Conservation (phyloP, 495 filamentous ascomycete genomes). For the Podospora bellae-mahoneyi region DNA sequence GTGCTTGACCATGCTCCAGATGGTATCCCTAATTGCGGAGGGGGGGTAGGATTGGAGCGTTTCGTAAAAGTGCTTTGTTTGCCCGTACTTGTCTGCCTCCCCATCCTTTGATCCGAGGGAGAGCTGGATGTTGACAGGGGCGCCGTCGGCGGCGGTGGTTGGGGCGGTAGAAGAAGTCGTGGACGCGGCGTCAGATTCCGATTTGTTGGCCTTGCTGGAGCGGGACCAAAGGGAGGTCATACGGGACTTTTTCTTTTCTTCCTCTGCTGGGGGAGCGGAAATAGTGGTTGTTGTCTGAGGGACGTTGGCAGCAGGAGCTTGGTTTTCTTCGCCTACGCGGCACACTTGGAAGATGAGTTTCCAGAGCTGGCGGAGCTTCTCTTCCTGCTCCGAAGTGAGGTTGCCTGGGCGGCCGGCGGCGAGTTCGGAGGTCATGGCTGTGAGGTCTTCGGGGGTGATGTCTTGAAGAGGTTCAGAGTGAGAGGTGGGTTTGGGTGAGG, state of each 20-base stretch:
- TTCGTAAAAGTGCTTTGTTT: slow-evolving; percentile 79
- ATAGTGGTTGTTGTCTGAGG: slow-evolving; percentile 20
- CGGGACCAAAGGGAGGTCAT: slow-evolving; percentile 60
- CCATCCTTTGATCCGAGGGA: slow-evolving; percentile 34
- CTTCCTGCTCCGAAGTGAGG: slow-evolving; percentile 83
- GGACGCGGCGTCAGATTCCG: slow-evolving; percentile 36
- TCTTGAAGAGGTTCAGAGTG: background rate
- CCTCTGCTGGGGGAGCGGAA: slow-evolving; percentile 17
- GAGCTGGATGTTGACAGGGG: slow-evolving; percentile 25
- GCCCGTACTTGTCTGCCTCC: slow-evolving; percentile 90
- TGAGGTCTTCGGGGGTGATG: slow-evolving; percentile 8
- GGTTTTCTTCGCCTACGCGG: slow-evolving; percentile 51
- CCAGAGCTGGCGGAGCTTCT: slow-evolving; percentile 88
- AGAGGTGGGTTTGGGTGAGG: background rate
- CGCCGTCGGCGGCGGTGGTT: slow-evolving; percentile 2
- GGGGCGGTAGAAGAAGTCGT: slow-evolving; percentile 5
- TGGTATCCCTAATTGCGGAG: slow-evolving; percentile 72
- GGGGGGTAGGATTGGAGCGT: slow-evolving; percentile 71
- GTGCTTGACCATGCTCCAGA: slow-evolving; percentile 96
- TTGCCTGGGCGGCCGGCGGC: slow-evolving; percentile 79
- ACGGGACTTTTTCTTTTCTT: slow-evolving; percentile 61
- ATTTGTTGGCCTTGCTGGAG: slow-evolving; percentile 55
- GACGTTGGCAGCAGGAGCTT: slow-evolving; percentile 22
- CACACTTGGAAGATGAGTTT: slow-evolving; percentile 71
- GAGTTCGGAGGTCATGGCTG: slow-evolving; percentile 42